Percentiles rank a stretch among this genome's conserved stretches.
These are phyloP conservation scores for Trypanosoma lewisi DNA, from an alignment of 208 protist species.

Conservation along the genomic window DNA sequence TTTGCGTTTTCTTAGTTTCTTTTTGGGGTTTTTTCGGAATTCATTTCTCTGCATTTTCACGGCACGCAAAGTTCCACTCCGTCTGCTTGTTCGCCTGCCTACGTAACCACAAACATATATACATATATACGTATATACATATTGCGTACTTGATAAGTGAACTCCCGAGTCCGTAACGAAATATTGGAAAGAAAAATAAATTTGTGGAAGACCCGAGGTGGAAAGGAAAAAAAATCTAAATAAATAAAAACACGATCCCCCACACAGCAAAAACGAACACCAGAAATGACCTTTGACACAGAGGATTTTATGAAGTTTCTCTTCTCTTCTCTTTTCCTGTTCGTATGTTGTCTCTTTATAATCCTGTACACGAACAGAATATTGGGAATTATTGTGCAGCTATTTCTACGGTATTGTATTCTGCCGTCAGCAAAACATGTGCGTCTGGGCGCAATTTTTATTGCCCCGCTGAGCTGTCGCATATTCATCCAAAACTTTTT, in stretches of 20 bases:
- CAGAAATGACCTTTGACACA: conserved; percentile 30
- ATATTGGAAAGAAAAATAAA: no score
- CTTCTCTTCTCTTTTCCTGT: conserved; percentile 69
- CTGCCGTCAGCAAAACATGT: conserved; percentile 59
- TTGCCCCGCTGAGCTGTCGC: conserved; percentile 61
- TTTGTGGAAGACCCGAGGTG: not conserved
- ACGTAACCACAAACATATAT: no score
- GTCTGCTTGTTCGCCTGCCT: no score
- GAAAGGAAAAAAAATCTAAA: no score
- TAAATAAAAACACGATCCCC: no score
- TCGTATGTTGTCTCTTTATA: conserved; percentile 52
- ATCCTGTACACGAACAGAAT: conserved; percentile 65
- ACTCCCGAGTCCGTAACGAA: no score
- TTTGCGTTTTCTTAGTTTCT: conserved; percentile 2
- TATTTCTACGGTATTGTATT: conserved; percentile 61
- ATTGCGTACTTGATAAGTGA: no score
- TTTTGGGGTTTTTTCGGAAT: no score
- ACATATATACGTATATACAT: no score
- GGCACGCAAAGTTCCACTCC: no score
- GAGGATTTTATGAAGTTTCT: conserved; percentile 62
- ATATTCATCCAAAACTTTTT: conserved; percentile 76
- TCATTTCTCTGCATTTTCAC: no score
- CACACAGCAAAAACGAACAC: not conserved
- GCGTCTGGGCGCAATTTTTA: conserved; percentile 45
- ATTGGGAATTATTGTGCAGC: conserved; percentile 39